Evolutionary conservation across 2,329 filamentous ascomycete species (phyloP).

Genomic region (Aspergillus nomiae): DNA sequence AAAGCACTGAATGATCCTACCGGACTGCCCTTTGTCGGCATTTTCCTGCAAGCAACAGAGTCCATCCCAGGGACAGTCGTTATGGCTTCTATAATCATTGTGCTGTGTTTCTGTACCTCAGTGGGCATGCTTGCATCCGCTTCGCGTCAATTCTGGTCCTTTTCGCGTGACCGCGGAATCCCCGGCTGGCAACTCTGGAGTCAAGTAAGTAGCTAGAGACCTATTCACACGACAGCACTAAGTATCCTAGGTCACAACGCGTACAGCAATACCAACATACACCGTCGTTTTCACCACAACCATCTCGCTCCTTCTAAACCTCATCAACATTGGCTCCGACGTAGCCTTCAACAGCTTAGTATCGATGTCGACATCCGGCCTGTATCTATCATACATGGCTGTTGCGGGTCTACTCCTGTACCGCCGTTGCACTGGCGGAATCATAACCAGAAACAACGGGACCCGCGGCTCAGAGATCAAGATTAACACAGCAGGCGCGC

Average conservation of each 20-base stretch:
- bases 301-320: constrained; percentile 29
- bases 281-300: constrained; percentile 29
- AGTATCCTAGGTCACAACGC: constrained; percentile 22
- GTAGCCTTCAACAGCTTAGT: constrained; percentile 37
- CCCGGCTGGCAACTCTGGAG: constrained; percentile 33
- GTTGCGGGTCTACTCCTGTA: constrained; percentile 30
- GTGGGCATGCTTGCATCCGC: constrained; percentile 46
- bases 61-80: constrained; percentile 28
- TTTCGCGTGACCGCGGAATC: constrained; percentile 29
- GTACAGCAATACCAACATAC: constrained; percentile 29
- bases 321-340: constrained; percentile 37
- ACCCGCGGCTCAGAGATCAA: constrained; percentile 5
- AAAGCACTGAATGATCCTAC: constrained; percentile 27
- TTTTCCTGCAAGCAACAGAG: constrained; percentile 34
- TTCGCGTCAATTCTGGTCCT: constrained; percentile 42
- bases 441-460: constrained; percentile 17
- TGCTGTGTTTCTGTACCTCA: constrained; percentile 32
- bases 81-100: constrained; percentile 30
- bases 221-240: neutral
- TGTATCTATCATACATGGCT: constrained; percentile 34
- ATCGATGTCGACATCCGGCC: constrained; percentile 35
- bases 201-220: constrained; percentile 19
- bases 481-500: constrained; percentile 28
- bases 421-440: constrained; percentile 27
- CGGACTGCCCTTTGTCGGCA: constrained; percentile 39